Evolutionary conservation across 1,284 basidiomycete genomes (phyloP).

Genomic region (Pseudozyma hubeiensis): DNA sequence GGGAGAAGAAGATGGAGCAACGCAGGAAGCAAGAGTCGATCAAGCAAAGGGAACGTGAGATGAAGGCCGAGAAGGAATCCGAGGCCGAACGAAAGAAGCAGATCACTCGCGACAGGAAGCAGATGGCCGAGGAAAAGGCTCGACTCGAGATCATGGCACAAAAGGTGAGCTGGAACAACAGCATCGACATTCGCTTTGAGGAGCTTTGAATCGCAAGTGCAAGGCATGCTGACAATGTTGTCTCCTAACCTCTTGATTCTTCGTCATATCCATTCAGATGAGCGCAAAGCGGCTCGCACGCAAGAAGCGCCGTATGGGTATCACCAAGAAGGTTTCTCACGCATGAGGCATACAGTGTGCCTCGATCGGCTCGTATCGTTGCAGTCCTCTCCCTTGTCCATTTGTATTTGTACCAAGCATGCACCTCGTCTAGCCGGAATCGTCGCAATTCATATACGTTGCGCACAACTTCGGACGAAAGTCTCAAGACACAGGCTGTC

Average conservation of each 20-base stretch:
- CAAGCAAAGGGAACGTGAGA: constrained; percentile 54
- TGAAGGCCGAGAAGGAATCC: constrained; percentile 51
- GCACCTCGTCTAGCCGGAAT: background rate
- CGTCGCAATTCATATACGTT: no score
- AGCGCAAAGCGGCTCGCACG: constrained; percentile 54
- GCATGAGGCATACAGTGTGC: constrained; percentile 5
- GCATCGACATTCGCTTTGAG: no score
- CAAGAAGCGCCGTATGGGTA: constrained; percentile 52
- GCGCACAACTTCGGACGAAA: no score
- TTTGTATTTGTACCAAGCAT: constrained; percentile 32
- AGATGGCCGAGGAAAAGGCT: constrained; percentile 55
- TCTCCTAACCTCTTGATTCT: background rate
- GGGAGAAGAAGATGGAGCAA: constrained; percentile 54
- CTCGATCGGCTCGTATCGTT: background rate
- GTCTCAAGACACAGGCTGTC: no score
- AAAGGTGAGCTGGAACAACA: constrained; percentile 35
- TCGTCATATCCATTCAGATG: constrained; percentile 33
- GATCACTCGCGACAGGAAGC: constrained; percentile 49
- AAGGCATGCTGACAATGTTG: constrained; percentile 1
- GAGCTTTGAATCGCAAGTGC: background rate
- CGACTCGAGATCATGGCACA: constrained; percentile 54
- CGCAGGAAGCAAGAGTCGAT: constrained; percentile 50
- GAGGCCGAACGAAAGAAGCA: constrained; percentile 45
- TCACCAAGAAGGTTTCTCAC: constrained; percentile 59
- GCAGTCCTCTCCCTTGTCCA: background rate